phyloP scores from a whole-genome alignment of 495 filamentous ascomycete species.

The Aspergillus steynii region DNA sequence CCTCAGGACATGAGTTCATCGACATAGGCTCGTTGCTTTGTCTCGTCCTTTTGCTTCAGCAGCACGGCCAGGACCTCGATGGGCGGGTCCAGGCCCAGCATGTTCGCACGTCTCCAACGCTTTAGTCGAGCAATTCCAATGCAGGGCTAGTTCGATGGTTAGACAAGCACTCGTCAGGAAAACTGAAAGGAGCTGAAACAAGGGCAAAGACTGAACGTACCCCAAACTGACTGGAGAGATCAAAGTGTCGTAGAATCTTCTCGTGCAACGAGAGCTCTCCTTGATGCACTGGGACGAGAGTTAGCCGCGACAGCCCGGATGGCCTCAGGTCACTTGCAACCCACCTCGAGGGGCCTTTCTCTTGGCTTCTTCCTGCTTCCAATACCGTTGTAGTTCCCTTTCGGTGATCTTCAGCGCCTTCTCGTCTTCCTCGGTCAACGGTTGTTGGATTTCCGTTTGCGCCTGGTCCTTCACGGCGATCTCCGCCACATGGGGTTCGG shows the following conservation, averaged over 20 bases:
- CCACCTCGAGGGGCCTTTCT: slow-evolving; percentile 53
- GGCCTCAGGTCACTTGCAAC: slow-evolving; percentile 7
- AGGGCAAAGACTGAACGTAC: slow-evolving; percentile 52
- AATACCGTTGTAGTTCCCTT: slow-evolving; percentile 69
- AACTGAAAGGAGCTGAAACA: background rate
- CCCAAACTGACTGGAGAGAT: slow-evolving; percentile 84
- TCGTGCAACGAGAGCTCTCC: slow-evolving; percentile 68
- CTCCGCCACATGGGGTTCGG: slow-evolving; percentile 49
- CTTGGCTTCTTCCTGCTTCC: slow-evolving; percentile 63
- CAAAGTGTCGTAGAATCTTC: slow-evolving; percentile 86
- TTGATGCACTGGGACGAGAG: slow-evolving; percentile 61
- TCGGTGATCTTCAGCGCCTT: slow-evolving; percentile 61
- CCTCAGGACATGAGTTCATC: slow-evolving; percentile 69
- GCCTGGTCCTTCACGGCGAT: slow-evolving; percentile 46
- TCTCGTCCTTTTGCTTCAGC: slow-evolving; percentile 61
- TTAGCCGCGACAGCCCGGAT: background rate
- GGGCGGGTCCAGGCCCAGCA: slow-evolving; percentile 77
- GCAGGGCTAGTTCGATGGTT: slow-evolving; percentile 63
- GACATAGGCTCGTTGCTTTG: slow-evolving; percentile 66
- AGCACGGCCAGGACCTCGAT: slow-evolving; percentile 89
- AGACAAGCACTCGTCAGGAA: slow-evolving; percentile 9
- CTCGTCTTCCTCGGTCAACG: slow-evolving; percentile 50
- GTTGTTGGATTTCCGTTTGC: slow-evolving; percentile 40
- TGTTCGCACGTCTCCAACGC: slow-evolving; percentile 85
- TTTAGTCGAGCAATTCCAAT: slow-evolving; percentile 79